Conservation (phyloP, 1,284 basidiomycete species). For the Vanrija sp. region DNA sequence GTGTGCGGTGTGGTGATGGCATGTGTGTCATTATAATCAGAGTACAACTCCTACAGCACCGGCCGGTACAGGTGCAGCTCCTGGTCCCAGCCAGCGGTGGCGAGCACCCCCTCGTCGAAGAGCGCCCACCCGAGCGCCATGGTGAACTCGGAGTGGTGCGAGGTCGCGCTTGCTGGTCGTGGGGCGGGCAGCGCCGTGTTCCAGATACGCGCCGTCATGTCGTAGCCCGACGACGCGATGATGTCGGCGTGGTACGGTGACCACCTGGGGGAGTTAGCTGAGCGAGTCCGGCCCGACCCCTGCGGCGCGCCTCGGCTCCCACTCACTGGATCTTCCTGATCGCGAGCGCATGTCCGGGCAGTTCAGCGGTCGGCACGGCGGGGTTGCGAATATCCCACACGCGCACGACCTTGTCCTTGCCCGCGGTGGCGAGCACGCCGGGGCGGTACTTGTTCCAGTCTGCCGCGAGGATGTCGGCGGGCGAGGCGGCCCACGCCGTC, state of each 20-base stretch:
- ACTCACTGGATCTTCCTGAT: constrained; percentile 51
- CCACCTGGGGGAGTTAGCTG: not conserved
- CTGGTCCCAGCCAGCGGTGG: constrained; percentile 87
- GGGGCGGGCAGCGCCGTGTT: constrained; percentile 45
- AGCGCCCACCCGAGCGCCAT: constrained; percentile 78
- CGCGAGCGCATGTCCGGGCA: constrained; percentile 52
- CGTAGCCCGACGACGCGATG: constrained; percentile 61
- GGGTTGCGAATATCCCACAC: constrained; percentile 50
- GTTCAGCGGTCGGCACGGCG: constrained; percentile 13
- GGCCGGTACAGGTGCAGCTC: constrained; percentile 66
- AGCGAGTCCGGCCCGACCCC: too few species aligned
- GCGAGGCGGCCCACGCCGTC: constrained; percentile 2
- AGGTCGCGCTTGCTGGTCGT: constrained; percentile 60
- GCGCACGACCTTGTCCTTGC: constrained; percentile 52
- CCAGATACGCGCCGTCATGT: constrained; percentile 64
- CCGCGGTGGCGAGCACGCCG: constrained; percentile 51
- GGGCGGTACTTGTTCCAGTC: constrained; percentile 59
- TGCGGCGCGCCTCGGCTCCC: too few species aligned
- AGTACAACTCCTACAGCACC: too few species aligned
- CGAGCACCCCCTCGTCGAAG: constrained; percentile 78
- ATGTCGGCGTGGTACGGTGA: constrained; percentile 55
- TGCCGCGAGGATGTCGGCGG: constrained; percentile 39
- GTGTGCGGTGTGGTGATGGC: too few species aligned
- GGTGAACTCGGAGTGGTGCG: constrained; percentile 91
- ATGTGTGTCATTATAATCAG: too few species aligned